Evolutionary conservation across 306 rosid genomes (phyloP).

Genomic region (Malus domestica): DNA sequence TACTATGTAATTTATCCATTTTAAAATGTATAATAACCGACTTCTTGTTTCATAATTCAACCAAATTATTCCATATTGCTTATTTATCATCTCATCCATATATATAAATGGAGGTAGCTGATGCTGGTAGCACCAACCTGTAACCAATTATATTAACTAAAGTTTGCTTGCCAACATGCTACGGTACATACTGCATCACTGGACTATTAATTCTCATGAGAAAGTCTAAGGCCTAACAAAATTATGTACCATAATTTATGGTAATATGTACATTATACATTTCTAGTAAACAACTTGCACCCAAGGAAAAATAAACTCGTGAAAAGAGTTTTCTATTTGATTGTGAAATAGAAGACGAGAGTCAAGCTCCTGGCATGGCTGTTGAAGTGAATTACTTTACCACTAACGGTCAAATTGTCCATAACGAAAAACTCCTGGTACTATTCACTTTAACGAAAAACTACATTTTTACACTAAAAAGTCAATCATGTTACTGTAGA

Average conservation of each 20-base stretch:
- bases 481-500: no score
- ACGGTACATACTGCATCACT: neutral
- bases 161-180: neutral
- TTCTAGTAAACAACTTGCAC: neutral
- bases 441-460: no score
- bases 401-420: neutral
- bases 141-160: neutral
- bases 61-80: neutral
- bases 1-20: no score
- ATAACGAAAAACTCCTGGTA: no score
- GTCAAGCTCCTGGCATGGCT: neutral
- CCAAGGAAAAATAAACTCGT: neutral
- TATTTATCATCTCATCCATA: neutral
- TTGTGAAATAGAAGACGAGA: neutral
- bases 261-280: neutral
- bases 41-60: constrained; percentile 2
- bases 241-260: neutral
- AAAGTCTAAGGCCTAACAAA: neutral
- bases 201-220: no score
- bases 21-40: neutral
- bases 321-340: neutral
- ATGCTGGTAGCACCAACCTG: constrained; percentile 7
- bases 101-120: neutral
- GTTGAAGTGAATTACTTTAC: neutral
- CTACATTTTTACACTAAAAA: no score